Percentiles rank a stretch among this genome's conserved stretches.
These are phyloP conservation scores for Plantago ovata DNA, from an alignment of 257 asterid species.

Conservation along the genomic window DNA sequence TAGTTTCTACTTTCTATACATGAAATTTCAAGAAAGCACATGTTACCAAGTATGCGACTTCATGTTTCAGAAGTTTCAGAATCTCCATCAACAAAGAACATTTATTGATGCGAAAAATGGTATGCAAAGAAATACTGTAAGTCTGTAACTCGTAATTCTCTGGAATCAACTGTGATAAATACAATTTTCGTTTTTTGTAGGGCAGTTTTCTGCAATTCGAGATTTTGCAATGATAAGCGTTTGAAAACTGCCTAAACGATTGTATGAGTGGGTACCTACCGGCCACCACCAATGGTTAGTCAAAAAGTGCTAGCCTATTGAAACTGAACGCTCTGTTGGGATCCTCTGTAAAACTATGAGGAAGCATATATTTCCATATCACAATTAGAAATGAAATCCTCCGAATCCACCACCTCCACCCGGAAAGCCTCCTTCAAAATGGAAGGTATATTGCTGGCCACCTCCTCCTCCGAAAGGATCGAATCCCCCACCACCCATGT, in stretches of 20 bases:
- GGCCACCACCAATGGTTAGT: slow-evolving; percentile 25
- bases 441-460: slow-evolving; percentile 76
- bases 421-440: slow-evolving; percentile 83
- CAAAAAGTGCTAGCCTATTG: slow-evolving; percentile 26
- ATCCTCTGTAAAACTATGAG: slow-evolving; percentile 14
- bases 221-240: slow-evolving; percentile 17
- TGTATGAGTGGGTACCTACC: slow-evolving; percentile 11
- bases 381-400: slow-evolving; percentile 56
- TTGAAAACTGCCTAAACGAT: slow-evolving; percentile 11
- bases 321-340: slow-evolving; percentile 12
- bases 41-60: too few species aligned
- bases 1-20: too few species aligned
- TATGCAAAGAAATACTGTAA: too few species aligned
- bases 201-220: slow-evolving; percentile 15
- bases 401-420: slow-evolving; percentile 64
- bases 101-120: too few species aligned
- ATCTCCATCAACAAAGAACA: too few species aligned
- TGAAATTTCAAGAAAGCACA: not conserved
- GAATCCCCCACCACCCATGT: slow-evolving; percentile 83
- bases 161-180: slow-evolving; percentile 17
- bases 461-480: slow-evolving; percentile 83
- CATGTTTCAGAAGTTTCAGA: too few species aligned
- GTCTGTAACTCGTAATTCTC: not conserved
- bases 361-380: slow-evolving; percentile 3
- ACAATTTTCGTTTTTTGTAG: slow-evolving; percentile 17